A percentile compares a stretch with the other conserved stretches of the same genome.
Evolutionary conservation across 192 early-diverging fungal species (phyloP).

Genomic region (Geosiphon pyriformis): DNA sequence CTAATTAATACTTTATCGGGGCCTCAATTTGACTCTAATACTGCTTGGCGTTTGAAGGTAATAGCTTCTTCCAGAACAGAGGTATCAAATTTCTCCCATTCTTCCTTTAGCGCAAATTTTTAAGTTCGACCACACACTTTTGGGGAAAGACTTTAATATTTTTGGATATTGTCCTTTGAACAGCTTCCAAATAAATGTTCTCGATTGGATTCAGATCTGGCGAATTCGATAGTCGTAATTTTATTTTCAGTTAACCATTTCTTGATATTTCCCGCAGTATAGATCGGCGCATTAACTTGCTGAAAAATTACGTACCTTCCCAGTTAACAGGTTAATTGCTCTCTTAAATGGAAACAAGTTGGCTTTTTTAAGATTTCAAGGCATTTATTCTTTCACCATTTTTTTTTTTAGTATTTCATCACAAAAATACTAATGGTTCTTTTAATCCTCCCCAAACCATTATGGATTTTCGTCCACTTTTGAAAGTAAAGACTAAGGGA

Average conservation of each 20-base stretch:
- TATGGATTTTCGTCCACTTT: neutral
- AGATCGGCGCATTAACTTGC: neutral
- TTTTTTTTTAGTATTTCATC: neutral
- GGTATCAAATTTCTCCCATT: neutral
- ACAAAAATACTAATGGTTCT: neutral
- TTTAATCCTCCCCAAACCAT: neutral
- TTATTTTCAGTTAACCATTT: neutral
- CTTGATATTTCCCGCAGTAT: neutral
- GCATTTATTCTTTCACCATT: neutral
- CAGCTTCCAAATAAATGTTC: neutral
- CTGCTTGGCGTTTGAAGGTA: neutral
- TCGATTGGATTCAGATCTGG: neutral
- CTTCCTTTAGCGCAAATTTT: neutral
- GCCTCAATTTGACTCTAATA: neutral
- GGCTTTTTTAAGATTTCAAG: neutral
- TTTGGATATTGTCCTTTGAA: neutral
- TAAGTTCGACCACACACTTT: neutral
- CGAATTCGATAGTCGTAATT: neutral
- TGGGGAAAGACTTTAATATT: neutral
- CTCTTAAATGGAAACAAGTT: neutral
- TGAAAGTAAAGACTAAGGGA: neutral
- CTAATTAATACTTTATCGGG: neutral
- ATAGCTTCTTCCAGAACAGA: neutral
- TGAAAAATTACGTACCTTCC: neutral
- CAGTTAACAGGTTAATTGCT: too few relatives aligned